Evolutionary conservation across 1,284 basidiomycete species (phyloP).

Genomic region (Pholiota adiposa): DNA sequence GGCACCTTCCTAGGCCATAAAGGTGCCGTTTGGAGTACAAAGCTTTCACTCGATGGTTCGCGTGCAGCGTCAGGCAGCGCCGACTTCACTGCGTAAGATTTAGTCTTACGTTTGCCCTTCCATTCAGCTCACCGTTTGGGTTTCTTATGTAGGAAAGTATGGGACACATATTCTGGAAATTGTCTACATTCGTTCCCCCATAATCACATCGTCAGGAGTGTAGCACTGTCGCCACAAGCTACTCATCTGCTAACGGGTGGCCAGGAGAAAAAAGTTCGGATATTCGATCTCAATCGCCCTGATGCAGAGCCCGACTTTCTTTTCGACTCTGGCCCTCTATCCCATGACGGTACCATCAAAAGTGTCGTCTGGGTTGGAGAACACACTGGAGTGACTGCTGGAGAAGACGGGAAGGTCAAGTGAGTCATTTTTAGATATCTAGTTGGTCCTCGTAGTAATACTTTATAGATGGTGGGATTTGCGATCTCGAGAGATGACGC

Average conservation of each 20-base stretch:
- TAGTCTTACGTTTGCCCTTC: constrained; percentile 1
- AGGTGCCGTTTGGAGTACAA: constrained; percentile 97
- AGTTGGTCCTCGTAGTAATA: constrained; percentile 16
- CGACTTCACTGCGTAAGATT: constrained; percentile 93
- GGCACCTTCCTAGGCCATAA: constrained; percentile 99
- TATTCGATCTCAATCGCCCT: constrained; percentile 88
- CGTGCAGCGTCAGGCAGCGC: constrained; percentile 93
- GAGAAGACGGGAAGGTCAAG: constrained; percentile 92
- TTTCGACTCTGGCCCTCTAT: constrained; percentile 55
- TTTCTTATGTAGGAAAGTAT: constrained; percentile 78
- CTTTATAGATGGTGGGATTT: constrained; percentile 92
- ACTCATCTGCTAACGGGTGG: constrained; percentile 88
- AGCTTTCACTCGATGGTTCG: constrained; percentile 86
- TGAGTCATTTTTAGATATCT: constrained; percentile 41
- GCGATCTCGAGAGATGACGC: constrained; percentile 74
- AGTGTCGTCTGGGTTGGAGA: constrained; percentile 93
- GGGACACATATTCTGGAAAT: constrained; percentile 94
- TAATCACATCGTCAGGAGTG: constrained; percentile 96
- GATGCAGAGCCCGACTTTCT: constrained; percentile 89
- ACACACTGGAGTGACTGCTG: constrained; percentile 85
- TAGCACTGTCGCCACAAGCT: constrained; percentile 78
- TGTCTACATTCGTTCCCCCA: constrained; percentile 93
- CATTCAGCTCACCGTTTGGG: constrained; percentile 7
- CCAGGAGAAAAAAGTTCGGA: constrained; percentile 95
- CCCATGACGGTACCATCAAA: constrained; percentile 91